A percentile compares a stretch with the other conserved stretches of the same genome.
Evolutionary conservation across 306 rosid genomes (phyloP).

Genomic region (Pueraria montana): DNA sequence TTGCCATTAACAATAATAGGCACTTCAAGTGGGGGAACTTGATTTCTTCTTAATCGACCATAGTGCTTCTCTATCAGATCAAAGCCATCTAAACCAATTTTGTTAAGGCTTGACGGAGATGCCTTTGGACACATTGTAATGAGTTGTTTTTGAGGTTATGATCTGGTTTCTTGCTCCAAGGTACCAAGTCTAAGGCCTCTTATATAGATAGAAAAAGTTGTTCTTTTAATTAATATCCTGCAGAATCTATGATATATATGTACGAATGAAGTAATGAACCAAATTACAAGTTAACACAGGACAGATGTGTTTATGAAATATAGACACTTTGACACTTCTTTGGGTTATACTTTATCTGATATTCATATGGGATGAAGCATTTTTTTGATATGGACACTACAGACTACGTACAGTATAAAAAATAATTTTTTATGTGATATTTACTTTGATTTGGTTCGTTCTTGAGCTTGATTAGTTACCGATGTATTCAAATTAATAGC

Average conservation of each 20-base stretch:
- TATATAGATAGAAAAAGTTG: conserved; percentile 5
- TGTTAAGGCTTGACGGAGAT: conserved; percentile 29
- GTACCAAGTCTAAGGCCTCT: neutral
- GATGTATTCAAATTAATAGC: conserved; percentile 12
- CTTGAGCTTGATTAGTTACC: neutral
- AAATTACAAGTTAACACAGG: neutral
- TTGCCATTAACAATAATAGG: conserved; percentile 9
- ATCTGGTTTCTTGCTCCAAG: neutral
- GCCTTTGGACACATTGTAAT: conserved; percentile 13
- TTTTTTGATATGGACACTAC: neutral
- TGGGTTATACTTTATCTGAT: neutral
- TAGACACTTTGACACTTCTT: neutral
- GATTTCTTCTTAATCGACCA: conserved; percentile 32
- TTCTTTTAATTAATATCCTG: neutral
- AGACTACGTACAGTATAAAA: too few species aligned
- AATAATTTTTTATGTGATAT: neutral
- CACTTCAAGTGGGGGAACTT: neutral
- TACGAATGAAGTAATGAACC: neutral
- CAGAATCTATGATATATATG: neutral
- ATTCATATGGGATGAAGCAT: neutral
- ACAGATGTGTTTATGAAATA: neutral
- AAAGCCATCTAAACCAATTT: conserved; percentile 47
- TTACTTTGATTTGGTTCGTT: conserved; percentile 1
- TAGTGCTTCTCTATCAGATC: conserved; percentile 48
- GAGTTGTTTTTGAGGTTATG: neutral